These are phyloP conservation scores for Lecanicillium sp. DNA, from an alignment of 2,329 filamentous ascomycete species.

Conservation along the genomic window DNA sequence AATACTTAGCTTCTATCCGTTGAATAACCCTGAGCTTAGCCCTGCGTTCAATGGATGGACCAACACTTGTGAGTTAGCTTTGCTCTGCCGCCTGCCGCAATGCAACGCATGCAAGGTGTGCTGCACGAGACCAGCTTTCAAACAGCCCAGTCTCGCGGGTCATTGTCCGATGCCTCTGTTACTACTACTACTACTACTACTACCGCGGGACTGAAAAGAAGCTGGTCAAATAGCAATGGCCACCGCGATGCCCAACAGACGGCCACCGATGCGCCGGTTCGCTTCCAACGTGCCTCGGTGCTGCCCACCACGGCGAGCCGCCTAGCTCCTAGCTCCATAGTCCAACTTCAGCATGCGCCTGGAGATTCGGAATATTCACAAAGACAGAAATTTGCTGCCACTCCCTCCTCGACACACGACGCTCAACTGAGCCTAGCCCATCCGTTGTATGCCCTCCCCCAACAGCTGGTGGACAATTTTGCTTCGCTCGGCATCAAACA, in stretches of 20 bases:
- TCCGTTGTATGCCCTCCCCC: slow-evolving; percentile 54
- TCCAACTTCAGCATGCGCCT: slow-evolving; percentile 18
- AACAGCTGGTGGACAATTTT: slow-evolving; percentile 56
- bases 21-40: no score
- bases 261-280: slow-evolving; percentile 11
- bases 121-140: slow-evolving; percentile 45
- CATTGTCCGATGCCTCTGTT: slow-evolving; percentile 17
- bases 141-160: slow-evolving; percentile 30
- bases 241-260: slow-evolving; percentile 5
- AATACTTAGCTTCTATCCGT: no score
- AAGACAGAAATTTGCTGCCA: slow-evolving; percentile 41
- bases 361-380: slow-evolving; percentile 49
- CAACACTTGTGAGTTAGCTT: no score
- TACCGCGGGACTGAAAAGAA: slow-evolving; percentile 42
- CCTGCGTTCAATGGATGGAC: no score
- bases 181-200: slow-evolving; percentile 20
- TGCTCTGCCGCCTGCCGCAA: slow-evolving; percentile 12
- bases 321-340: slow-evolving; percentile 39
- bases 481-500: slow-evolving; percentile 57
- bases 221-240: slow-evolving; percentile 17
- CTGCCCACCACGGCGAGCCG: slow-evolving; percentile 21
- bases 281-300: slow-evolving; percentile 26
- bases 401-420: slow-evolving; percentile 43
- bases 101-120: slow-evolving; percentile 33
- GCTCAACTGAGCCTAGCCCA: slow-evolving; percentile 55